Evolutionary conservation across 2,329 filamentous ascomycete genomes (phyloP).

Genomic region (Monilinia laxa): DNA sequence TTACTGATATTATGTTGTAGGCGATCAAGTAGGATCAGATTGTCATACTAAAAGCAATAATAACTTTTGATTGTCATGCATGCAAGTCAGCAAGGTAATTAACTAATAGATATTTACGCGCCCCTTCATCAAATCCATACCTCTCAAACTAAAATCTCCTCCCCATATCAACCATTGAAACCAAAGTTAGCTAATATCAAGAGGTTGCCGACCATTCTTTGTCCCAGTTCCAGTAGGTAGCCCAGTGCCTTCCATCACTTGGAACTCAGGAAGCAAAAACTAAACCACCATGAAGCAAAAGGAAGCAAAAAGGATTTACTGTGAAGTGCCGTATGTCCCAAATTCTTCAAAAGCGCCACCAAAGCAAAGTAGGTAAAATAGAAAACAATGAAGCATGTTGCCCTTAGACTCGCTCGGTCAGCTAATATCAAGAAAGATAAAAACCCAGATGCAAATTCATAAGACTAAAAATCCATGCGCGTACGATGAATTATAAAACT

Average conservation of each 20-base stretch:
- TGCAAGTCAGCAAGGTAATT: background rate
- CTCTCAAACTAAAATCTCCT: background rate
- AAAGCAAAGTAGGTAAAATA: background rate
- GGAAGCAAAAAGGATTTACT: slow-evolving; percentile 10
- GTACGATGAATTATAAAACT: background rate
- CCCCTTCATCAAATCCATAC: background rate
- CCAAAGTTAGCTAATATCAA: background rate
- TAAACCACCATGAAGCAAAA: background rate
- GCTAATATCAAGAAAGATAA: background rate
- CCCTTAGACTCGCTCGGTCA: background rate
- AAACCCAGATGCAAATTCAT: background rate
- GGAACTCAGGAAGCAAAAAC: background rate
- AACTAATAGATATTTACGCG: background rate
- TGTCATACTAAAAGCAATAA: background rate
- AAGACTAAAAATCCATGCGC: background rate
- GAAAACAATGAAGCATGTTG: background rate
- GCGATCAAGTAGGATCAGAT: background rate
- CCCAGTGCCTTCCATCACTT: background rate
- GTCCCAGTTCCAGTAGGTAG: background rate
- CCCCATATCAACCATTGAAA: background rate
- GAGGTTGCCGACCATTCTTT: background rate
- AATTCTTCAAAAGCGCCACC: background rate
- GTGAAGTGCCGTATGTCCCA: slow-evolving; percentile 19
- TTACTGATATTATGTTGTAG: background rate
- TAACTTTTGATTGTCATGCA: slow-evolving; percentile 15